A percentile compares a stretch with the other conserved stretches of the same genome.
Conservation (phyloP, 345 rosid genomes). For the Firmiana major region DNA sequence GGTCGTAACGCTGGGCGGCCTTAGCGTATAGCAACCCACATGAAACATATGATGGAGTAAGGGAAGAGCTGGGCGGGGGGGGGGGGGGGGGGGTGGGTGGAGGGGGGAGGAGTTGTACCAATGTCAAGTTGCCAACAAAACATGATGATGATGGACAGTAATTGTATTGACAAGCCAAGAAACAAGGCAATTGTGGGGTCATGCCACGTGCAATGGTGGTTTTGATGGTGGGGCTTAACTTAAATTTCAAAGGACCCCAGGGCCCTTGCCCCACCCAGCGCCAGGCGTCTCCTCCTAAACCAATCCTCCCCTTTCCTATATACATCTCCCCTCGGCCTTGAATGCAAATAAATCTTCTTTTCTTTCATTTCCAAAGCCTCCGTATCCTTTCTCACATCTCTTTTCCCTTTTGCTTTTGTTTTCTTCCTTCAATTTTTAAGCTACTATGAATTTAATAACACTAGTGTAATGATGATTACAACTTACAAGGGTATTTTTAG, state of each 20-base stretch:
- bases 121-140: neutral
- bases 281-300: neutral
- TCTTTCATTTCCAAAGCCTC: neutral
- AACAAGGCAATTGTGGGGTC: neutral
- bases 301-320: neutral
- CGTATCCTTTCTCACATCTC: neutral
- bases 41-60: neutral
- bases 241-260: neutral
- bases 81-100: neutral
- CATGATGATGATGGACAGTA: neutral
- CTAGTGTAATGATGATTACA: neutral
- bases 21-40: neutral
- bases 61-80: neutral
- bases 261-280: neutral
- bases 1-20: neutral
- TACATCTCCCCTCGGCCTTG: neutral
- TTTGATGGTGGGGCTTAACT: neutral
- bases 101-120: neutral
- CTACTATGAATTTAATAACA: neutral
- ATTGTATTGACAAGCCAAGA: neutral
- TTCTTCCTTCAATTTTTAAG: neutral
- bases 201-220: neutral
- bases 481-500: neutral
- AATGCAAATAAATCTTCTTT: neutral
- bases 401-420: neutral